Percentiles rank a stretch among this genome's conserved stretches.
Evolutionary conservation across 2,329 filamentous ascomycete genomes (phyloP).

Genomic region (Tolypocladium paradoxum): DNA sequence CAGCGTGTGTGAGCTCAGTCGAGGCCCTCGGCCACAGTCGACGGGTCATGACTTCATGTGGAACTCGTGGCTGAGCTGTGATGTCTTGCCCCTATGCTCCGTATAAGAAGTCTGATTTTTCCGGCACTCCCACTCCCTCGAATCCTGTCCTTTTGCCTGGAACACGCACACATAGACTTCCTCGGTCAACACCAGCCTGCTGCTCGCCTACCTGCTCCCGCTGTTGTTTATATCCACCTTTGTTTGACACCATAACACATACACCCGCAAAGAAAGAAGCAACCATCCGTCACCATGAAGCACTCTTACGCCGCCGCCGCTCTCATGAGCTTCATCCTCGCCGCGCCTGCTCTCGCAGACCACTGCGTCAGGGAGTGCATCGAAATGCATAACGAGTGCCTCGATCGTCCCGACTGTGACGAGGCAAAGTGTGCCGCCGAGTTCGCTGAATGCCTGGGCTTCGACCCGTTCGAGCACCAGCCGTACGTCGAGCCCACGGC

Average conservation of each 20-base stretch:
- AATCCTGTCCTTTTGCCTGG: background rate
- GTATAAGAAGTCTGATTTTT: background rate
- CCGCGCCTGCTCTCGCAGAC: background rate
- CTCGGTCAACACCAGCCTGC: background rate
- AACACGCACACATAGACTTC: background rate
- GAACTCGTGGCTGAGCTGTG: background rate
- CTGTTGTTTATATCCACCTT: background rate
- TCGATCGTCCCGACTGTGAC: constrained; percentile 9
- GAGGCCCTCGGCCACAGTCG: too few relatives aligned
- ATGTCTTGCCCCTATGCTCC: background rate
- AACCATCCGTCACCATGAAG: background rate
- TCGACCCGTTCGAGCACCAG: constrained; percentile 10
- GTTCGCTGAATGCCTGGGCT: constrained; percentile 13
- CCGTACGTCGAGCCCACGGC: constrained; percentile 9
- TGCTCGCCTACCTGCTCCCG: background rate
- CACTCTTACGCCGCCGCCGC: background rate
- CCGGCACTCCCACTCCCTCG: background rate
- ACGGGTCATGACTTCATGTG: background rate
- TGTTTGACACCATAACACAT: background rate
- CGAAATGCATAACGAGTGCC: constrained; percentile 9
- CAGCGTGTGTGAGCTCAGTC: too few relatives aligned
- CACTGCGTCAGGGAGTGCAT: constrained; percentile 10
- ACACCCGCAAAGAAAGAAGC: too few relatives aligned
- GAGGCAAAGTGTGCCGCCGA: constrained; percentile 10
- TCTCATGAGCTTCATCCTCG: background rate